phyloP scores from a whole-genome alignment of 2,329 filamentous ascomycete genomes.

The Pseudogymnoascus sp. region DNA sequence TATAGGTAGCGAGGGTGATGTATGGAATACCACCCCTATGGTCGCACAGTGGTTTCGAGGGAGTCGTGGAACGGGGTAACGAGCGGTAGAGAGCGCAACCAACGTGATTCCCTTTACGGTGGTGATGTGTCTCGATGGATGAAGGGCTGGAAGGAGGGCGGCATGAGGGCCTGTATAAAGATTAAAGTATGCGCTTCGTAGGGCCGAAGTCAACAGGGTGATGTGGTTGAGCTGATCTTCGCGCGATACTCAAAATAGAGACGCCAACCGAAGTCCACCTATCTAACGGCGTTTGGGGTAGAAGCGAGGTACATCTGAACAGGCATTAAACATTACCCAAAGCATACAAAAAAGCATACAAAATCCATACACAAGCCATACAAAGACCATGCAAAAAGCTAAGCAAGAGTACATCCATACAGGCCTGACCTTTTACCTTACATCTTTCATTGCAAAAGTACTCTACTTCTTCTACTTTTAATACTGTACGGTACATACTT shows the following conservation, averaged over 20 bases:
- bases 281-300: constrained; percentile 2
- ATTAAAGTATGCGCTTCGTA: neutral
- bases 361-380: neutral
- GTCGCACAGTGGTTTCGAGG: neutral
- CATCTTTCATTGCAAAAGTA: neutral
- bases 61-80: neutral
- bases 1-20: constrained; percentile 1
- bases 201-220: neutral
- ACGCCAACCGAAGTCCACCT: constrained; percentile 7
- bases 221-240: constrained; percentile 7
- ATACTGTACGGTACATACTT: neutral
- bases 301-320: neutral
- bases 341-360: too few species aligned
- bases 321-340: neutral
- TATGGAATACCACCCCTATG: neutral
- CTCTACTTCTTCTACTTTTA: neutral
- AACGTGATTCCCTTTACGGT: neutral
- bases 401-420: neutral
- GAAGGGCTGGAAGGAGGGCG: neutral
- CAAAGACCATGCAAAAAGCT: neutral
- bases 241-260: constrained; percentile 7
- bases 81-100: neutral
- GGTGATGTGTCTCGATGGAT: neutral
- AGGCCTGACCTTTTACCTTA: neutral
- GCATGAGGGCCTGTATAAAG: constrained; percentile 6